Conservation (phyloP, 192 early-diverging fungal genomes). For the Rhizophlyctis rosea region DNA sequence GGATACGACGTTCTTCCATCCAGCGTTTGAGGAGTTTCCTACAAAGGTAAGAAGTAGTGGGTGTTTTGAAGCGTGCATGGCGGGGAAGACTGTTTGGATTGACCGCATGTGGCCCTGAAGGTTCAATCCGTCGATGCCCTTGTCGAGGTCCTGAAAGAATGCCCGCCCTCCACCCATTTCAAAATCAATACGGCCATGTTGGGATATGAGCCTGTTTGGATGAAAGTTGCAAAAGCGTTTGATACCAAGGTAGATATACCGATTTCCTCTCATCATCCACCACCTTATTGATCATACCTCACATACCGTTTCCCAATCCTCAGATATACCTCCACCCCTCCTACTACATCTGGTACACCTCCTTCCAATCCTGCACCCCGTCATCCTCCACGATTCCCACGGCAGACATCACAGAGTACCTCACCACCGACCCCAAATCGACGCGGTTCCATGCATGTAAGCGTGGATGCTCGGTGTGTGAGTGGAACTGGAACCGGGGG, state of each 20-base stretch:
- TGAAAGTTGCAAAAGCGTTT: constrained; percentile 33
- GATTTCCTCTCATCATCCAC: not conserved
- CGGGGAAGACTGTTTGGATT: too few relatives aligned
- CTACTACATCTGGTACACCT: not conserved
- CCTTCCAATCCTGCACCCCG: not conserved
- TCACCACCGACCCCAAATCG: constrained; percentile 12
- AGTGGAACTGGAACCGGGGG: not conserved
- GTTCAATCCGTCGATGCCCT: constrained; percentile 5
- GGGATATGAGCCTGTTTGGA: constrained; percentile 51
- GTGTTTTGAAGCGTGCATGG: too few relatives aligned
- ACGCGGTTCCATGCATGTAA: constrained; percentile 23
- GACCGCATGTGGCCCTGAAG: too few relatives aligned
- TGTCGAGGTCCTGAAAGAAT: constrained; percentile 4
- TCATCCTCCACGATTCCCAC: not conserved
- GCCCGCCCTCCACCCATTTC: constrained; percentile 30
- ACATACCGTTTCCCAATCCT: not conserved
- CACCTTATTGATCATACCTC: too few relatives aligned
- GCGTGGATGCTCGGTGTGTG: not conserved
- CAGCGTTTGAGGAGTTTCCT: constrained; percentile 31
- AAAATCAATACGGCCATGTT: constrained; percentile 45
- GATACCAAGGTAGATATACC: constrained; percentile 30
- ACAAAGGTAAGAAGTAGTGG: constrained; percentile 32
- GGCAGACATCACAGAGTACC: not conserved
- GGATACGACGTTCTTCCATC: constrained; percentile 49
- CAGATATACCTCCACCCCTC: constrained; percentile 5